Conservation (phyloP, 768 basidiomycete genomes). For the Psilocybe cyanescens region DNA sequence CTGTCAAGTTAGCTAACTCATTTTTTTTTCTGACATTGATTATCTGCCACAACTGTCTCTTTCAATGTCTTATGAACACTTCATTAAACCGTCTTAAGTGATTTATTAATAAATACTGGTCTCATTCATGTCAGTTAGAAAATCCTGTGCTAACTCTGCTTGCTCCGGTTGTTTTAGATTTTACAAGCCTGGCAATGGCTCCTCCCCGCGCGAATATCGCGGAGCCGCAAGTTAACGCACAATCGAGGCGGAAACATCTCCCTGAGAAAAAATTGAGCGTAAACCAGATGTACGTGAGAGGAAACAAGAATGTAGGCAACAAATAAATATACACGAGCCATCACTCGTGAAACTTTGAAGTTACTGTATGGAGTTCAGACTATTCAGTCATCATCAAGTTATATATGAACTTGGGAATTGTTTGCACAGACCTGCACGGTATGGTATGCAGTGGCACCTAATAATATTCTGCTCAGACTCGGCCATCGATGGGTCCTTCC, state of each 20-base stretch:
- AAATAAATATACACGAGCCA: not conserved
- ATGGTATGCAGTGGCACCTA: not conserved
- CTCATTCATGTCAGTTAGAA: not conserved
- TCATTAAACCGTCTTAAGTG: not conserved
- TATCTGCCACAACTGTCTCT: not conserved
- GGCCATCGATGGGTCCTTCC: not conserved
- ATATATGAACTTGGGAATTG: constrained; percentile 2
- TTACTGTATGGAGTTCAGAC: not conserved
- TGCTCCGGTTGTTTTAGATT: not conserved
- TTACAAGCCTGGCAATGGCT: not conserved
- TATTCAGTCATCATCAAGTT: not conserved
- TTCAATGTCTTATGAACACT: not conserved
- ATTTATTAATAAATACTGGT: not conserved
- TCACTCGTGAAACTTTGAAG: not conserved
- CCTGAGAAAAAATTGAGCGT: constrained; percentile 7
- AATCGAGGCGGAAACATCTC: not conserved
- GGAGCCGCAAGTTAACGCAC: constrained; percentile 10
- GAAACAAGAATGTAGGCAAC: not conserved
- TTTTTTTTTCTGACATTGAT: not conserved
- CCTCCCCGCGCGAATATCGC: constrained; percentile 12
- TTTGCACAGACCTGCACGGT: not conserved
- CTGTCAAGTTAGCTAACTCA: not conserved
- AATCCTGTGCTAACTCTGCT: not conserved
- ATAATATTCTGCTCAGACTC: not conserved
- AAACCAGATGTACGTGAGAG: constrained; percentile 7